Conservation (phyloP, 345 rosid genomes). For the Syzygium grande region DNA sequence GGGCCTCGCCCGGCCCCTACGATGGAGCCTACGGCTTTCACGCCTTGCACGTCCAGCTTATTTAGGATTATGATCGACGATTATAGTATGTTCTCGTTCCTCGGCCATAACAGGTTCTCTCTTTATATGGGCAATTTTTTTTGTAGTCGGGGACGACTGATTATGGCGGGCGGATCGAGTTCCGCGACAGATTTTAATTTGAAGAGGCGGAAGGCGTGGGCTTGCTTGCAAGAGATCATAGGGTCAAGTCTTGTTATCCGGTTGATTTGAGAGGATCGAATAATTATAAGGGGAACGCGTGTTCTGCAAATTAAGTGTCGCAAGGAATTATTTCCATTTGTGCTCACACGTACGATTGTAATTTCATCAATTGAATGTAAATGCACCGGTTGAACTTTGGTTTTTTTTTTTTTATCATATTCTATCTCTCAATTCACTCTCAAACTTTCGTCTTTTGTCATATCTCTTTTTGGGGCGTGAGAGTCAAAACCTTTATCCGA, state of each 20-base stretch:
- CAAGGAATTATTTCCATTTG: neutral
- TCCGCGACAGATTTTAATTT: neutral
- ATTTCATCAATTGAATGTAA: neutral
- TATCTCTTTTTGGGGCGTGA: no score
- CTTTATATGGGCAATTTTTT: neutral
- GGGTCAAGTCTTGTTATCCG: neutral
- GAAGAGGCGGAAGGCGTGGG: neutral
- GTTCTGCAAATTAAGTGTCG: neutral
- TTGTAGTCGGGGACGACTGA: neutral
- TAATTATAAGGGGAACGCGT: neutral
- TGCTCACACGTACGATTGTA: neutral
- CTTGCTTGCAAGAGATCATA: neutral
- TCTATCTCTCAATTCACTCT: no score
- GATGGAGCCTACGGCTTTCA: conserved; percentile 38
- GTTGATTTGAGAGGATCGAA: neutral
- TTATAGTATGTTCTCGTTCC: conserved; percentile 20
- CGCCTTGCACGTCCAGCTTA: conserved; percentile 26
- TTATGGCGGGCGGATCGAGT: fast-evolving
- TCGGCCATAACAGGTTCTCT: neutral
- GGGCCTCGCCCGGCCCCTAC: conserved; percentile 8
- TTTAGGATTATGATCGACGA: conserved; percentile 30
- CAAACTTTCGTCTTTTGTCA: no score
- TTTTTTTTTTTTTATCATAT: no score
- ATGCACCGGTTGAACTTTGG: neutral
- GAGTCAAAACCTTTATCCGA: no score